Percentiles rank a stretch among this genome's conserved stretches.
Conservation (phyloP, 1,284 basidiomycete species). For the Rhodotorula sp. region DNA sequence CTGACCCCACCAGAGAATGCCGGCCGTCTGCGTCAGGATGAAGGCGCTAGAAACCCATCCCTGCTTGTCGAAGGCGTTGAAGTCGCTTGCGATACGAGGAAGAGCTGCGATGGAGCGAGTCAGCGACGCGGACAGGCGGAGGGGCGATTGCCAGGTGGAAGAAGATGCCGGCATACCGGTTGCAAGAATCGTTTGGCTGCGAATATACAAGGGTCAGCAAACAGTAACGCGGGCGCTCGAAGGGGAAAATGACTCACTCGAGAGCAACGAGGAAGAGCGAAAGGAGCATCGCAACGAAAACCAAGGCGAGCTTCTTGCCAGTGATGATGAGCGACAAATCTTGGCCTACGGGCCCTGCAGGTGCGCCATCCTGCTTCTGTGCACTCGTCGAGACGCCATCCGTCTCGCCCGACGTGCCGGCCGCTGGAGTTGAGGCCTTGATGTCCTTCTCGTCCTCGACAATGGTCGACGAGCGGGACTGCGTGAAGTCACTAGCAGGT, state of each 20-base stretch:
- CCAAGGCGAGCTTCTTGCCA: constrained; percentile 37
- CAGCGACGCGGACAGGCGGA: too few species aligned
- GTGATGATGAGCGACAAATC: neutral
- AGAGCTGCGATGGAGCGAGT: constrained; percentile 41
- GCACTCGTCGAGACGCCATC: too few species aligned
- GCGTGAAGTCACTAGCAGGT: too few species aligned
- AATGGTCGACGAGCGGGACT: too few species aligned
- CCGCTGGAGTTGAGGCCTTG: too few species aligned
- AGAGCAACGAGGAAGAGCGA: constrained; percentile 33
- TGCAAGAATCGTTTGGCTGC: constrained; percentile 55
- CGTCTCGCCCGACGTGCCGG: too few species aligned
- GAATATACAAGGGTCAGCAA: neutral
- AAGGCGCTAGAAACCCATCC: constrained; percentile 55
- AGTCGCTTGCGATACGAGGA: constrained; percentile 53
- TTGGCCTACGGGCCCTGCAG: neutral
- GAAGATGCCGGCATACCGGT: constrained; percentile 32
- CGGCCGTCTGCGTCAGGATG: constrained; percentile 53
- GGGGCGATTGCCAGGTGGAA: too few species aligned
- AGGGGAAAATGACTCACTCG: constrained; percentile 13
- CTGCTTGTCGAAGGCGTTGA: constrained; percentile 54
- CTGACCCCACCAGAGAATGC: constrained; percentile 54
- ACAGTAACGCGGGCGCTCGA: too few species aligned
- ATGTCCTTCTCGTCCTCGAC: too few species aligned
- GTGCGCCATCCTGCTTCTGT: neutral
- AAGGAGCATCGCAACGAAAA: constrained; percentile 41